phyloP scores from a whole-genome alignment of 371 early-diverging fungal species.

The Cokeromyces recurvatus region DNA sequence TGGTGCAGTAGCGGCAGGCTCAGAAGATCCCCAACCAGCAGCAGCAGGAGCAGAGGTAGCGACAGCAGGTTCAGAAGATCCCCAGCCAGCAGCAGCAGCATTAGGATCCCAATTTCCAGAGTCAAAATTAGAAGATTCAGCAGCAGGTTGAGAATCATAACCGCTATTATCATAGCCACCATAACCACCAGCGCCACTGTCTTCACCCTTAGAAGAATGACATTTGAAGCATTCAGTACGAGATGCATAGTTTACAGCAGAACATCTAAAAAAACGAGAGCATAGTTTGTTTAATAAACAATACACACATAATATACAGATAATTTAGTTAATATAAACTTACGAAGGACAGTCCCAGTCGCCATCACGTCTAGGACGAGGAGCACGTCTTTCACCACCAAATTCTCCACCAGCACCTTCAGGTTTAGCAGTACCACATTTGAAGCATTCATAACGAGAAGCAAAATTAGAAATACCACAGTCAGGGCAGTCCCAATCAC shows the following conservation, averaged over 20 bases:
- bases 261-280: slow-evolving; percentile 42
- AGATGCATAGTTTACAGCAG: slow-evolving; percentile 61
- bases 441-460: slow-evolving; percentile 61
- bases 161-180: slow-evolving; percentile 19
- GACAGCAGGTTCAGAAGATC: slow-evolving; percentile 8
- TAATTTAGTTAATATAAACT: neutral
- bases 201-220: slow-evolving; percentile 47
- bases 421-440: slow-evolving; percentile 56
- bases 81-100: slow-evolving; percentile 24
- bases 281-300: no score
- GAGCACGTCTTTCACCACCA: slow-evolving; percentile 30
- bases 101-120: slow-evolving; percentile 13
- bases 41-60: slow-evolving; percentile 9
- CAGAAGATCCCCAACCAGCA: slow-evolving; percentile 22
- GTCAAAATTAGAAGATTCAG: slow-evolving; percentile 13
- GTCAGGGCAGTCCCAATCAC: slow-evolving; percentile 67
- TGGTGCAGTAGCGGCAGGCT: slow-evolving; percentile 10
- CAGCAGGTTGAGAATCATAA: no score
- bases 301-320: no score
- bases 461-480: slow-evolving; percentile 35
- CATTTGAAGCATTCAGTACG: slow-evolving; percentile 68
- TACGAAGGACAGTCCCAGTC: slow-evolving; percentile 70
- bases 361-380: slow-evolving; percentile 53
- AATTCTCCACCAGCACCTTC: slow-evolving; percentile 47
- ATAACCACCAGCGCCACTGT: slow-evolving; percentile 33